Conservation (phyloP, 768 basidiomycete genomes). For the Leccinum barrowsii region DNA sequence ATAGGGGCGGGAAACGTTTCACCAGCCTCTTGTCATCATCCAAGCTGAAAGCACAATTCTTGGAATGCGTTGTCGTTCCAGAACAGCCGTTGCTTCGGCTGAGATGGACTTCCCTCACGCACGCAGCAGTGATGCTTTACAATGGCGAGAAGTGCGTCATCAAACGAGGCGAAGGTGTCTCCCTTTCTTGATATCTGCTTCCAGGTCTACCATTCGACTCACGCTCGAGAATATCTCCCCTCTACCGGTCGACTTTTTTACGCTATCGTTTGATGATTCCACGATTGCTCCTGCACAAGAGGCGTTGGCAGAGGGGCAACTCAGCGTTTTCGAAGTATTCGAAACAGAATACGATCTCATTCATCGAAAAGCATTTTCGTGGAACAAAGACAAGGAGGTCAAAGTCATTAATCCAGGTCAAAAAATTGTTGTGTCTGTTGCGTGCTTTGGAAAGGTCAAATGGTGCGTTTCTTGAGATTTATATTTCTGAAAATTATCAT, state of each 20-base stretch:
- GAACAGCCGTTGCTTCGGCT: conserved; percentile 88
- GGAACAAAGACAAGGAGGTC: conserved; percentile 47
- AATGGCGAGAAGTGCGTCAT: conserved; percentile 81
- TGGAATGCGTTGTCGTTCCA: conserved; percentile 81
- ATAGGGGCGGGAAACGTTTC: conserved; percentile 44
- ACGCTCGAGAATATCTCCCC: conserved; percentile 88
- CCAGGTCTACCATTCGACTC: conserved; percentile 77
- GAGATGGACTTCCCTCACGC: conserved; percentile 82
- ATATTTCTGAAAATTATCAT: not conserved
- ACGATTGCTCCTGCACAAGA: conserved; percentile 75
- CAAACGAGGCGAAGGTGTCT: not conserved
- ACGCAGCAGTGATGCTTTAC: conserved; percentile 93
- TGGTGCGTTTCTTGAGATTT: conserved; percentile 60
- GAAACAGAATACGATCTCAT: conserved; percentile 85
- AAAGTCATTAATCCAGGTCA: conserved; percentile 64
- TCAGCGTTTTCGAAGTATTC: conserved; percentile 82
- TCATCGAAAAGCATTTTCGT: conserved; percentile 76
- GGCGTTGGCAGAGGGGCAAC: conserved; percentile 71
- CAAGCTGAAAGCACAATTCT: conserved; percentile 43
- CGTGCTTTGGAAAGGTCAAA: conserved; percentile 84
- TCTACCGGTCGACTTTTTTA: conserved; percentile 80
- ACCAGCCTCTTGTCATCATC: conserved; percentile 25
- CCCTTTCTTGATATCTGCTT: conserved; percentile 3
- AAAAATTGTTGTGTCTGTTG: conserved; percentile 62
- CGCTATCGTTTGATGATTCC: conserved; percentile 87